Evolutionary conservation across 306 rosid genomes (phyloP), one percentile per base, ranked within the genome.

Genomic region (Citrullus colocynthis): DNA sequence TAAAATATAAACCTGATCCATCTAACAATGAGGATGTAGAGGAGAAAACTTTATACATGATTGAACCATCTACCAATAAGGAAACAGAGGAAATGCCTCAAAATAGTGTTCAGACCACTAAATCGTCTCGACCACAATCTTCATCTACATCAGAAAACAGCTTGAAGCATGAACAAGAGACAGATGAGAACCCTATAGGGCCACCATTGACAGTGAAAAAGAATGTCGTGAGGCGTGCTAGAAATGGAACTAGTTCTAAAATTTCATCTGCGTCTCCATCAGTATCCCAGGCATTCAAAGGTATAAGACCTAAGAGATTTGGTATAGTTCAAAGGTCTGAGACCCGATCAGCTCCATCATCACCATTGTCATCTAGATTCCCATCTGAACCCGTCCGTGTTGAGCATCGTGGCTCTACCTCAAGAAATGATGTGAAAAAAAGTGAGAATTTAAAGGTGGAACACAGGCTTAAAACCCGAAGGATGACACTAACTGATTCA

Each of bases 41-140:
- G 34, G 91, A 85, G 79, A 86, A 85, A 70, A 79, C 82, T 61
- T 55, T 83, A 81, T 81, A 86, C 51, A 78, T 74, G 34, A 74
- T 74, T 34, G 78, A 74, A 74, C 78, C 78, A 16, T 51, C 78
- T 54, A 17, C 83, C 16, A 82, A 78, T 86, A 83, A 79, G 55
- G 79, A 44, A 80, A 70, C 80, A 49, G 76, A 72, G 61, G 86
- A 78, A 77, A 55, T 75, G 64, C 34, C 86, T 74, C 72, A 16
- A 39, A 75, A 78, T 76, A 45, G 74, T 85, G 84, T 44, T 6
- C n/a, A 44, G 76, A 66, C 75, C 36, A 52, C 81, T 52, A 72
- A 74, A 78, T 52, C 76, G 21, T 71, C 81, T 36, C 84, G 52
- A 61, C 71, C 85, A 58, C 78, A 79, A 39, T 64, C 84, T 72